phyloP scores from a whole-genome alignment of 352 stramenopile species.

The Globisporangium orthogonon region DNA sequence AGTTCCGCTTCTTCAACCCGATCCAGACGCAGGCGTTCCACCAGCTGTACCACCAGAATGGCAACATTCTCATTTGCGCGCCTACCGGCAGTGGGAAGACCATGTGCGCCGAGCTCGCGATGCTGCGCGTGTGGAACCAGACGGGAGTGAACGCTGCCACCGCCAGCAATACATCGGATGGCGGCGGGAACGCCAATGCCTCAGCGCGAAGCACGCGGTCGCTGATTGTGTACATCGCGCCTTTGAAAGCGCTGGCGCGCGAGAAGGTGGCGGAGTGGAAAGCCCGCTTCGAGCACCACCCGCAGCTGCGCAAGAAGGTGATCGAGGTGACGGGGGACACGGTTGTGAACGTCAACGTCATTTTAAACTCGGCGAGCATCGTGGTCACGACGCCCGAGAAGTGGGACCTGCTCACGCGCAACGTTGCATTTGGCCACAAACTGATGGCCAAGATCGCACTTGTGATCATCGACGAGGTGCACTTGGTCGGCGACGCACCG shows the following conservation, averaged over 20 bases:
- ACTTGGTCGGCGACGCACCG: slow-evolving; percentile 94
- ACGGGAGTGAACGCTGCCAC: not conserved
- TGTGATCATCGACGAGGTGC: slow-evolving; percentile 97
- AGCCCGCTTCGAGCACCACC: slow-evolving; percentile 81
- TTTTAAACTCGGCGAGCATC: slow-evolving; percentile 92
- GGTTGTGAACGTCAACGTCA: slow-evolving; percentile 87
- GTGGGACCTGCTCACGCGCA: slow-evolving; percentile 96
- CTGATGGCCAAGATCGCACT: slow-evolving; percentile 80
- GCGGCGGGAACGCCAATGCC: not conserved
- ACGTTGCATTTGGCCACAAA: slow-evolving; percentile 62
- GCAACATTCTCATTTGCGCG: slow-evolving; percentile 94
- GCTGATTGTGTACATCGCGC: slow-evolving; percentile 96
- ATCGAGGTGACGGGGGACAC: slow-evolving; percentile 97
- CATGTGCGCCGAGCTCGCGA: slow-evolving; percentile 94
- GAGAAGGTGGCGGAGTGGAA: slow-evolving; percentile 97
- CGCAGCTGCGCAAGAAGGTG: slow-evolving; percentile 86
- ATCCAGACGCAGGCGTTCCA: slow-evolving; percentile 99
- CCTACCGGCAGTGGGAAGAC: slow-evolving; percentile 97
- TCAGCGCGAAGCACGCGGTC: slow-evolving; percentile 8
- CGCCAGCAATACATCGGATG: not conserved
- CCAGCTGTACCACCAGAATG: slow-evolving; percentile 94
- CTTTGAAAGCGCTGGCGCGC: slow-evolving; percentile 94
- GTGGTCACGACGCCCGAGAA: slow-evolving; percentile 98
- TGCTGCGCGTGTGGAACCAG: slow-evolving; percentile 92
- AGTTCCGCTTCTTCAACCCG: slow-evolving; percentile 86